Percentiles rank a stretch among this genome's conserved stretches.
These are phyloP conservation scores for Eimeria brunetti DNA, from an alignment of 169 alveolate genomes.

Conservation along the genomic window DNA sequence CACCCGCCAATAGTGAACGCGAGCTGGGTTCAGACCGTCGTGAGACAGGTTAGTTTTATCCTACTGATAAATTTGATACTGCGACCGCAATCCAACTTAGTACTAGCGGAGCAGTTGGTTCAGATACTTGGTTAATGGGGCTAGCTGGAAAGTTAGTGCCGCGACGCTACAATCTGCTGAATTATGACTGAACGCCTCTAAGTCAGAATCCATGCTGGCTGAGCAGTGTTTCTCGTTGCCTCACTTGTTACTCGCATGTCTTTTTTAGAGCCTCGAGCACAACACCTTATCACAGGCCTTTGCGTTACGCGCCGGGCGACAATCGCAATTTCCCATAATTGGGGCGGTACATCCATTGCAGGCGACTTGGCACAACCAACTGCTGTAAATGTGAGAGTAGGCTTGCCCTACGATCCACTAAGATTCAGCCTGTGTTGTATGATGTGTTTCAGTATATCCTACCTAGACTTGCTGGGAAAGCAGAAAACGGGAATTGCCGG, in stretches of 20 bases:
- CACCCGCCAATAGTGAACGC: no score
- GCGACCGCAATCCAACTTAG: slow-evolving; percentile 84
- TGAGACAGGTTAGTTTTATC: no score
- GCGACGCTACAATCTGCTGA: no score
- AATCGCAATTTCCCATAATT: slow-evolving; percentile 49
- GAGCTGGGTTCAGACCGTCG: slow-evolving; percentile 86
- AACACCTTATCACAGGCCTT: not conserved
- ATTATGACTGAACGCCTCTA: slow-evolving; percentile 84
- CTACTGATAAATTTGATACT: slow-evolving; percentile 87
- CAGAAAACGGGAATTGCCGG: no score
- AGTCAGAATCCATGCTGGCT: slow-evolving; percentile 84
- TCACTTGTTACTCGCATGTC: slow-evolving; percentile 59
- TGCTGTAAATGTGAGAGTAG: slow-evolving; percentile 82
- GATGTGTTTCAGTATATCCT: no score
- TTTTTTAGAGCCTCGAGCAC: slow-evolving; percentile 29
- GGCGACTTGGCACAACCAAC: slow-evolving; percentile 79
- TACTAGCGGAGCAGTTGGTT: no score
- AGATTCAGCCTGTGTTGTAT: slow-evolving; percentile 77
- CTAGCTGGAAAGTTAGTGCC: no score
- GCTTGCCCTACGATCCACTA: slow-evolving; percentile 82
- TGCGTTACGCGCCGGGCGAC: slow-evolving; percentile 18
- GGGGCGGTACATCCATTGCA: slow-evolving; percentile 77
- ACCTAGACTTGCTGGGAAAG: no score
- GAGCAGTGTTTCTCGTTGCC: slow-evolving; percentile 81
- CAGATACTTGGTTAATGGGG: no score